These are phyloP conservation scores for Pleurotus djamor DNA, from an alignment of 768 basidiomycete species.

Conservation along the genomic window DNA sequence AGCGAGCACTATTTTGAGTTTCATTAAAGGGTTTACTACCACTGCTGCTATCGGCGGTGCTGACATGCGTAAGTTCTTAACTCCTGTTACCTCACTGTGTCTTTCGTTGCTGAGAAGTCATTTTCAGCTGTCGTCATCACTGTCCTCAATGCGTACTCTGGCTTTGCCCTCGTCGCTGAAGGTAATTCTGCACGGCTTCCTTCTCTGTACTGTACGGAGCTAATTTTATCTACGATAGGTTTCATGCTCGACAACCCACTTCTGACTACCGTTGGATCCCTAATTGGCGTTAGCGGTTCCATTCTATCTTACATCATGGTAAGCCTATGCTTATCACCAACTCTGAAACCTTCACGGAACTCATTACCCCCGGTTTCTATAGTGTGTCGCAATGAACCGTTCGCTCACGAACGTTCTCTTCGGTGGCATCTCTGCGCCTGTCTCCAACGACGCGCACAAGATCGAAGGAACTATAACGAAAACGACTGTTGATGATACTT, in stretches of 20 bases:
- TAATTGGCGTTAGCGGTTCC: slow-evolving; percentile 89
- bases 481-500: slow-evolving; percentile 78
- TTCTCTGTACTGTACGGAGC: neutral
- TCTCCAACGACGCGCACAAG: slow-evolving; percentile 57
- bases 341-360: neutral
- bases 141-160: slow-evolving; percentile 88
- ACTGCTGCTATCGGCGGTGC: slow-evolving; percentile 93
- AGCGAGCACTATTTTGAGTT: slow-evolving; percentile 72
- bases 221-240: slow-evolving; percentile 31
- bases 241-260: slow-evolving; percentile 90
- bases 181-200: slow-evolving; percentile 32
- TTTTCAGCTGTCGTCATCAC: slow-evolving; percentile 81
- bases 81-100: slow-evolving; percentile 9
- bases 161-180: slow-evolving; percentile 89
- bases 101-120: neutral
- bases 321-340: slow-evolving; percentile 14
- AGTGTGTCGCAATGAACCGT: slow-evolving; percentile 94
- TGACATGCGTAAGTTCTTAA: slow-evolving; percentile 75
- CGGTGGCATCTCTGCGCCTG: slow-evolving; percentile 71
- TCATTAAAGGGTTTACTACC: slow-evolving; percentile 83
- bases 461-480: slow-evolving; percentile 84
- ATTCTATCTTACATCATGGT: slow-evolving; percentile 95
- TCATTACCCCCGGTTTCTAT: slow-evolving; percentile 8
- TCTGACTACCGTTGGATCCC: slow-evolving; percentile 77
- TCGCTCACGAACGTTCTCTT: slow-evolving; percentile 84